Conservation (phyloP, 768 basidiomycete genomes). For the Porphyrellus cyaneotinctus region DNA sequence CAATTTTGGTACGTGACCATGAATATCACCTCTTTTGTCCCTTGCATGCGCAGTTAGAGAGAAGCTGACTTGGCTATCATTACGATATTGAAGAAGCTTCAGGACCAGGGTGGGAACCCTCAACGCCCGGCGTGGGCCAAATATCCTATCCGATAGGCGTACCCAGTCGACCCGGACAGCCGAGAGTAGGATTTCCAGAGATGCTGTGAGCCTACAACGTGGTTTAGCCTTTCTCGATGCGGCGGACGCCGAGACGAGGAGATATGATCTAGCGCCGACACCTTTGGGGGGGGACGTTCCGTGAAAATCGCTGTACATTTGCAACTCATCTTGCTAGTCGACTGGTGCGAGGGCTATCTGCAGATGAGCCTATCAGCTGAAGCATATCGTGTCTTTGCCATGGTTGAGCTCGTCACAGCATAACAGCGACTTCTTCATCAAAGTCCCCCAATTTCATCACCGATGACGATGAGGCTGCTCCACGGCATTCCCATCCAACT, state of each 20-base stretch:
- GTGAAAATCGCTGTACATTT: background rate
- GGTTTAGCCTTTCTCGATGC: constrained; percentile 20
- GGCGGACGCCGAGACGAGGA: background rate
- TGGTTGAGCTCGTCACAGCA: background rate
- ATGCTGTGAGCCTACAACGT: constrained; percentile 14
- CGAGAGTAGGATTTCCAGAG: background rate
- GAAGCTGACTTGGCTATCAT: constrained; percentile 9
- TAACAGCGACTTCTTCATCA: background rate
- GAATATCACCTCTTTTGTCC: constrained; percentile 19
- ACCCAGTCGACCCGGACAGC: background rate
- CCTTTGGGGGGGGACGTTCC: background rate
- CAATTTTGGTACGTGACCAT: constrained; percentile 11
- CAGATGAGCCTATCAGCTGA: too few species aligned
- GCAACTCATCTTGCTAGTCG: background rate
- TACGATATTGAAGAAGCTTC: constrained; percentile 15
- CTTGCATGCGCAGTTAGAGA: constrained; percentile 9
- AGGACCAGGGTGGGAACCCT: background rate
- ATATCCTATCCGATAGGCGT: background rate
- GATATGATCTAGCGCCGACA: background rate
- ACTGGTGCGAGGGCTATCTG: background rate
- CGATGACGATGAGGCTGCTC: background rate
- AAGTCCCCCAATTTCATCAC: background rate
- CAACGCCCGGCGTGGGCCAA: background rate
- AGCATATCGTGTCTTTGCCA: background rate
- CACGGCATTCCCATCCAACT: constrained; percentile 2